phyloP scores from a whole-genome alignment of 2,329 filamentous ascomycete species.

The Pseudocercospora pini-densiflorae region DNA sequence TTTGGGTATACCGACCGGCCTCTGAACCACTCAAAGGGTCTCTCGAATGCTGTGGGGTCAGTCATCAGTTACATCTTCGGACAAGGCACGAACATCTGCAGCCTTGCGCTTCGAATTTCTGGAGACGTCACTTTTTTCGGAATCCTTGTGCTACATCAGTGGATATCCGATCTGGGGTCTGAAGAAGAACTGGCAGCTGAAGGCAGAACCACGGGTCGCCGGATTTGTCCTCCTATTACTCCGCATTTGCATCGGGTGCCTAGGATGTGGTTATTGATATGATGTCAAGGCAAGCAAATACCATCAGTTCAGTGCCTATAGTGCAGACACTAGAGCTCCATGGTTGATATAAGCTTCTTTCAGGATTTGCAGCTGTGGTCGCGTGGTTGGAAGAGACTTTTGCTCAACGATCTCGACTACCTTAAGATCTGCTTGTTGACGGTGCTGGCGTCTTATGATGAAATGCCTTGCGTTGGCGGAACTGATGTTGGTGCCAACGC shows the following conservation, averaged over 20 bases:
- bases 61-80: slow-evolving; percentile 1
- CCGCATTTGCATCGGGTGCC: background rate
- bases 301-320: background rate
- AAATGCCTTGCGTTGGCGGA: background rate
- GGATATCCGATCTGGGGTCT: background rate
- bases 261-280: background rate
- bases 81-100: background rate
- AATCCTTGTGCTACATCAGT: background rate
- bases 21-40: background rate
- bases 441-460: background rate
- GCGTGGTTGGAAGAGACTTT: slow-evolving; percentile 2
- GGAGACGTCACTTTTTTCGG: background rate
- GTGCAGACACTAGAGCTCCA: background rate
- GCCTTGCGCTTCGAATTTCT: background rate
- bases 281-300: slow-evolving; percentile 1
- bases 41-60: too few species aligned
- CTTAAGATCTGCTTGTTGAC: background rate
- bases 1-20: background rate
- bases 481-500: background rate
- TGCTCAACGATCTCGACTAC: background rate
- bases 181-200: background rate
- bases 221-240: background rate
- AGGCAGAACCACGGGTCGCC: background rate
- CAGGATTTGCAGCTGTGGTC: background rate
- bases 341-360: slow-evolving; percentile 6